Evolutionary conservation across 805 yeast genomes (phyloP).

Genomic region (Suhomyces kilbournensis): DNA sequence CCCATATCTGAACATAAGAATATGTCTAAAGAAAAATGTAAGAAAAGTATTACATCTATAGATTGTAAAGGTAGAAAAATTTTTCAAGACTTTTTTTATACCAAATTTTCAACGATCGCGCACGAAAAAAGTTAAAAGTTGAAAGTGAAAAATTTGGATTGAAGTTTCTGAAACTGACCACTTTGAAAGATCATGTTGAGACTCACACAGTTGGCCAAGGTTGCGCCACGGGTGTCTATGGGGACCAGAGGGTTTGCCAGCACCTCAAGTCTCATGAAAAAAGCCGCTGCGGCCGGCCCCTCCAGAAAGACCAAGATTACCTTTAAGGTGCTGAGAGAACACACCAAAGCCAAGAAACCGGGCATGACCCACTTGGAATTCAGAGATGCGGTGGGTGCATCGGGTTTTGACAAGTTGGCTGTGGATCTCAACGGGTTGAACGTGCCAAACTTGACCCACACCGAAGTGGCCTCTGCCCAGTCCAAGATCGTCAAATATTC

Average conservation of each 20-base stretch:
- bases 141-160: constrained; percentile 4
- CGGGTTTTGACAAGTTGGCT: constrained; percentile 35
- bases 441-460: constrained; percentile 11
- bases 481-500: constrained; percentile 35
- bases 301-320: constrained; percentile 21
- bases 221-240: background rate
- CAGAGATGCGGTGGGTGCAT: constrained; percentile 33
- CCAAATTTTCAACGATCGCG: background rate
- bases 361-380: constrained; percentile 42
- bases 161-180: too few species aligned
- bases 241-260: constrained; percentile 6
- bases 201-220: constrained; percentile 3
- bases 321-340: constrained; percentile 16
- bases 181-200: constrained; percentile 6
- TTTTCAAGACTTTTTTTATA: background rate
- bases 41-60: background rate
- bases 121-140: too few species aligned
- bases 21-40: too few species aligned
- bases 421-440: constrained; percentile 16
- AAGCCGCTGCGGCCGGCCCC: constrained; percentile 11
- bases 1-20: background rate
- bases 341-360: constrained; percentile 30
- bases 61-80: background rate
- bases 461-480: constrained; percentile 6
- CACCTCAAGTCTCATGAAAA: constrained; percentile 6